Base-by-base conservation (phyloP, 192 early-diverging fungal species). In the Rhizoclosmatium sp. region DNA sequence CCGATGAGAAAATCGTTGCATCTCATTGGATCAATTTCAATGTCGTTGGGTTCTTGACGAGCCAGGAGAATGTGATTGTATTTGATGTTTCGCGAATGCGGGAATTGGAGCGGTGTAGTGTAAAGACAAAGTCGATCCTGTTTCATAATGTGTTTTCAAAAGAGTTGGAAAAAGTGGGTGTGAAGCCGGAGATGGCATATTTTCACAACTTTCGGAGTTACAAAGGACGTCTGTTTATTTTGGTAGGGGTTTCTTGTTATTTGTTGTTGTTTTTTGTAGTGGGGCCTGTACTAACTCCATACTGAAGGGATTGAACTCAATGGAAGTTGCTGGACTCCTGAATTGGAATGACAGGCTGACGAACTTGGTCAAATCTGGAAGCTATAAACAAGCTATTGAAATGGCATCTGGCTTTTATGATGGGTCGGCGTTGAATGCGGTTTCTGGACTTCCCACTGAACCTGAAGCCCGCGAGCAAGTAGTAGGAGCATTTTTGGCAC, bases 261-360 rank as follows among this genome's bases (percentile, higher is more conserved):
- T 45, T 12, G 4, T 45, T 45, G 10, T 46, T 46, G 4, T 69
- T 47, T 69, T 69, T 21, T 44, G 10, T 14, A 10, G 12, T 69
- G 12, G n/a, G n/a, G 31, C 4, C 31, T 31, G 31, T 31, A 31
- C 31, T 31, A 31, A 31, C 31, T 31, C 31, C 12, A 46, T 47
- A 47, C 54, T 14, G n/a, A 1, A 82, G 81, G 82, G 82, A 23
- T 44, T 60, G 48, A 72, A 83, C 7, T 75, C 75, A 51, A 23
- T 88, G 1, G 61, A 61, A 44, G 72, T 85, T 39, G 86, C 69
- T 2, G 82, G 81, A 46, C 78, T 80, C 9, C 61, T 86, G 4
- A 65, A 75, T 39, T 89, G 88, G 88, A 81, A 31, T 23, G 84
- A 85, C 31, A 69, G 88, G 16, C n/a, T 88, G 23, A 75, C 82